These are phyloP conservation scores for Diaporthe sp. DNA, from an alignment of 2,329 filamentous ascomycete species.

Conservation along the genomic window DNA sequence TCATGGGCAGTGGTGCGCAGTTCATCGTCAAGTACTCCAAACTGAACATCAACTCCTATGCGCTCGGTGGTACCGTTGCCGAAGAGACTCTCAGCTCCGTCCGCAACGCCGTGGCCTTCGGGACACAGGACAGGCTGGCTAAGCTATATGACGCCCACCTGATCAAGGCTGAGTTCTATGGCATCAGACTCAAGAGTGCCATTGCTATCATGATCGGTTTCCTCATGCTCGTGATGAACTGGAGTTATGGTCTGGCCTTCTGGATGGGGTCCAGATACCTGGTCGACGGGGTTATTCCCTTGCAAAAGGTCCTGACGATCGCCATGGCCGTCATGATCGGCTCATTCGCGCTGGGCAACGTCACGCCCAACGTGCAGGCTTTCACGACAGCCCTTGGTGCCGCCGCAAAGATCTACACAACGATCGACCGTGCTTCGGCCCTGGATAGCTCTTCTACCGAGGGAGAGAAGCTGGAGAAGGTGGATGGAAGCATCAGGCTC, in stretches of 20 bases:
- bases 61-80: constrained; percentile 86
- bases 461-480: constrained; percentile 79
- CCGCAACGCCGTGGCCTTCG: constrained; percentile 92
- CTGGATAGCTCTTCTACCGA: constrained; percentile 80
- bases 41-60: constrained; percentile 82
- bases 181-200: constrained; percentile 80
- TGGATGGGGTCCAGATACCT: constrained; percentile 88
- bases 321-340: constrained; percentile 94
- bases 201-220: constrained; percentile 84
- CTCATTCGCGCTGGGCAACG: constrained; percentile 90
- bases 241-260: constrained; percentile 90
- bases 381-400: constrained; percentile 88
- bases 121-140: constrained; percentile 92
- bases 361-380: constrained; percentile 87
- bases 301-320: constrained; percentile 85
- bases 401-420: constrained; percentile 91
- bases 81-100: constrained; percentile 97
- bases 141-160: constrained; percentile 86
- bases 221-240: constrained; percentile 87
- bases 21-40: constrained; percentile 89
- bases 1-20: constrained; percentile 80
- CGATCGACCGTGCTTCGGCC: constrained; percentile 89
- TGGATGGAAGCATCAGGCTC: constrained; percentile 85
- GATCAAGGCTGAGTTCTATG: constrained; percentile 79
- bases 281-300: constrained; percentile 72